Conservation (phyloP, 768 basidiomycete genomes). For the Hygrocybe coccinea region DNA sequence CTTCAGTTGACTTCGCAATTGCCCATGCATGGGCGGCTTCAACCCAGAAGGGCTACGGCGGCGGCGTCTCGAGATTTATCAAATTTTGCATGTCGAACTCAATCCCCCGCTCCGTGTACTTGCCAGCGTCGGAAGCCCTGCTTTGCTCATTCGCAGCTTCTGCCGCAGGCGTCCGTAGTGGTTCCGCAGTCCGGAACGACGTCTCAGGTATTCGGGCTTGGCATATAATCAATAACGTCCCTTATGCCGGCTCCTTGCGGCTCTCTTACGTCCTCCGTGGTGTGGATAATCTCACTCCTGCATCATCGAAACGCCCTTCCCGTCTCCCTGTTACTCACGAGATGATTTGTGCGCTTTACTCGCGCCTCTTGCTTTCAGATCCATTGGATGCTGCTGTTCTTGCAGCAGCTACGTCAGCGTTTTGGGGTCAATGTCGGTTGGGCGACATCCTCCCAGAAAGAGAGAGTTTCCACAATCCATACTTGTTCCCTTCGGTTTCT, state of each 20-base stretch:
- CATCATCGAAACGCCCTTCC: conserved; percentile 8
- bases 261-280: conserved; percentile 25
- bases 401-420: conserved; percentile 21
- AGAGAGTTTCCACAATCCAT: neutral
- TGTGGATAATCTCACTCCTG: conserved; percentile 21
- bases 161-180: conserved; percentile 15
- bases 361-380: conserved; percentile 12
- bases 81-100: neutral
- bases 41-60: neutral
- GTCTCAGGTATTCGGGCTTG: conserved; percentile 29
- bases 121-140: conserved; percentile 24
- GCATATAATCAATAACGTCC: conserved; percentile 27
- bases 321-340: conserved; percentile 18
- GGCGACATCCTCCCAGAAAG: conserved; percentile 27
- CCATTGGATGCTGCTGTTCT: conserved; percentile 23
- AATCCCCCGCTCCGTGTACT: neutral
- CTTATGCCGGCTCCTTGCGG: conserved; percentile 16
- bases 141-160: conserved; percentile 29
- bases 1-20: neutral
- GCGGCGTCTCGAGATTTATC: neutral
- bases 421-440: conserved; percentile 30
- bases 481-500: conserved; percentile 4
- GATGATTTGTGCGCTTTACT: conserved; percentile 19
- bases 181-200: conserved; percentile 18
- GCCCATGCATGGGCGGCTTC: conserved; percentile 1